phyloP scores from a whole-genome alignment of 352 stramenopile species.

The Hyphochytrium catenoides region DNA sequence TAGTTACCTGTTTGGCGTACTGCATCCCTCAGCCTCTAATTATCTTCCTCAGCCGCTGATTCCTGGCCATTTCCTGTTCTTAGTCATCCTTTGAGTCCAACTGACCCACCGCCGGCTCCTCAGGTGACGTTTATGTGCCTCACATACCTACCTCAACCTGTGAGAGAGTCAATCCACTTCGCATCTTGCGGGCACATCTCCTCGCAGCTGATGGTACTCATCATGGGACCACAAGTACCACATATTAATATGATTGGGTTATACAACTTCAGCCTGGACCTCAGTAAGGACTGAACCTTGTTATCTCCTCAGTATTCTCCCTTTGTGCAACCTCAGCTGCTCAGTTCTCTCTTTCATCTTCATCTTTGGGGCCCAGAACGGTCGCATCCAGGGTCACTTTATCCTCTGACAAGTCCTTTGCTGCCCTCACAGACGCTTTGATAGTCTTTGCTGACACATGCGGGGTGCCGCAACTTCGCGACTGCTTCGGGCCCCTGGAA shows the following conservation, averaged over 20 bases:
- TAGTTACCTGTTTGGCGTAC: too few species aligned
- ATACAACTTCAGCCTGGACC: slow-evolving; percentile 42
- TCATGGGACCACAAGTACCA: slow-evolving; percentile 27
- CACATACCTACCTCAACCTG: slow-evolving; percentile 19
- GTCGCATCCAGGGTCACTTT: too few species aligned
- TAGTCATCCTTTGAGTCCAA: too few species aligned
- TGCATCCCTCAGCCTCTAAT: too few species aligned
- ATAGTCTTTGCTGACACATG: slow-evolving; percentile 31
- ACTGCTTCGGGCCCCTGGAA: slow-evolving; percentile 30
- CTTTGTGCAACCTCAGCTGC: too few species aligned
- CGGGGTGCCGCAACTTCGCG: slow-evolving; percentile 24
- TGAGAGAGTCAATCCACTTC: slow-evolving; percentile 40
- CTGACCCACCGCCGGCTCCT: background rate
- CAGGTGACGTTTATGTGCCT: slow-evolving; percentile 36
- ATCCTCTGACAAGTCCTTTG: background rate
- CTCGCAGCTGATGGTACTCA: slow-evolving; percentile 36
- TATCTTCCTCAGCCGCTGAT: too few species aligned
- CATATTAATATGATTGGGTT: slow-evolving; percentile 38
- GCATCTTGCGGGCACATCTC: slow-evolving; percentile 44
- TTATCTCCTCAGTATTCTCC: too few species aligned
- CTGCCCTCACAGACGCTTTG: slow-evolving; percentile 22
- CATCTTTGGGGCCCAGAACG: too few species aligned
- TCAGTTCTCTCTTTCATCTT: too few species aligned
- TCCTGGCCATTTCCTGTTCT: too few species aligned
- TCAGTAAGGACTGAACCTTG: slow-evolving; percentile 10